These are phyloP conservation scores for Epichloe aotearoae DNA, from an alignment of 2,329 filamentous ascomycete species.

Conservation along the genomic window DNA sequence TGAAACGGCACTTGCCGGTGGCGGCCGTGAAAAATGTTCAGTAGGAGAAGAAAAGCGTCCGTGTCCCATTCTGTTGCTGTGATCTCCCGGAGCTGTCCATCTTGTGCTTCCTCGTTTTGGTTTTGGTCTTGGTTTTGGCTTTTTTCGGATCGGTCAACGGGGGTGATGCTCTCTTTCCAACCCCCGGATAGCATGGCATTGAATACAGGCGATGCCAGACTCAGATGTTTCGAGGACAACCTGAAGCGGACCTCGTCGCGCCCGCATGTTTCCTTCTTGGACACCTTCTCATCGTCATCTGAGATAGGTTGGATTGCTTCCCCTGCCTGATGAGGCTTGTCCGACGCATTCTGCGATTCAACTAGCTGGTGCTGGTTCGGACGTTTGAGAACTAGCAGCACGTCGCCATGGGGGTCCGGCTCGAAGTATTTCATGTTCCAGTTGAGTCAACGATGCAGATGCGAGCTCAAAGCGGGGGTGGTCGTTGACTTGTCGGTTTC, in stretches of 20 bases:
- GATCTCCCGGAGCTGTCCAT: background rate
- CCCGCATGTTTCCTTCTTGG: background rate
- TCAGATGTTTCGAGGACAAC: conserved; percentile 23
- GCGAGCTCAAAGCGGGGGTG: too few species aligned
- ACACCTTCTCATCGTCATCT: background rate
- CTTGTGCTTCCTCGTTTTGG: background rate
- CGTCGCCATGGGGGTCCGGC: background rate
- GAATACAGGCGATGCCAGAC: conserved; percentile 17
- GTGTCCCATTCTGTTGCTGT: background rate
- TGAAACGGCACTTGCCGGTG: conserved; percentile 5
- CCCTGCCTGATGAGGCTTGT: background rate
- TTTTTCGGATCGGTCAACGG: background rate
- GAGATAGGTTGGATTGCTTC: background rate
- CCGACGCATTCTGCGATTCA: too few species aligned
- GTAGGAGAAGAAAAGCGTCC: background rate
- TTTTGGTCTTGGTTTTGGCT: too few species aligned
- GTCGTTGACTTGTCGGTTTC: too few species aligned
- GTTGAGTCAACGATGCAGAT: too few species aligned
- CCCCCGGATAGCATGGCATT: conserved; percentile 5
- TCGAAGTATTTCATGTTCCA: background rate
- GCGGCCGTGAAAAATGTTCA: conserved; percentile 1
- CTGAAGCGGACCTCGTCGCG: conserved; percentile 1
- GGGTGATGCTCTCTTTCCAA: conserved; percentile 11
- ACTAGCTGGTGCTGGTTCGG: background rate
- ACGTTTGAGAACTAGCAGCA: background rate